Evolutionary conservation across 1,139 yeast genomes (phyloP).

Genomic region (Geotrichum australiense): DNA sequence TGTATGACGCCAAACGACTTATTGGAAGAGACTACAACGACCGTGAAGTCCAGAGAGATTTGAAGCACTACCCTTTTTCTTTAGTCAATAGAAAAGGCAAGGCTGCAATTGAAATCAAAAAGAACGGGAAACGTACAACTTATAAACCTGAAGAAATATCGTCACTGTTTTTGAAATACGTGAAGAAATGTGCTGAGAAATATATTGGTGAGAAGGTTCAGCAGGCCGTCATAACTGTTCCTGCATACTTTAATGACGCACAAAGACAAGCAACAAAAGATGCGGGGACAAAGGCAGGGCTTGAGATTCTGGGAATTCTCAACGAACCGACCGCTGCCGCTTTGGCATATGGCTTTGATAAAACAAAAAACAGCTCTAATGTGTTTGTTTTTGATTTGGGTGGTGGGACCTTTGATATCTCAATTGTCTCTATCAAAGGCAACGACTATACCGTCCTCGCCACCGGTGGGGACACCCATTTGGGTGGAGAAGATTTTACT

Average conservation of each 20-base stretch:
- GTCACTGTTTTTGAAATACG: slow-evolving; percentile 92
- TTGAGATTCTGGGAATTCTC: slow-evolving; percentile 91
- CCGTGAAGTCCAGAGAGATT: slow-evolving; percentile 87
- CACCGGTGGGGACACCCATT: slow-evolving; percentile 95
- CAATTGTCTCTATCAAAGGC: slow-evolving; percentile 78
- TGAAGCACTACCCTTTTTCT: slow-evolving; percentile 97
- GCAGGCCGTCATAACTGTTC: slow-evolving; percentile 93
- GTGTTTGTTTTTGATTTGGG: slow-evolving; percentile 91
- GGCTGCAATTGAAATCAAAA: slow-evolving; percentile 88
- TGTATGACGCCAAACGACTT: slow-evolving; percentile 96
- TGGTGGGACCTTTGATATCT: slow-evolving; percentile 95
- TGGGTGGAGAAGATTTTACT: slow-evolving; percentile 98
- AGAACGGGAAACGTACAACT: slow-evolving; percentile 78
- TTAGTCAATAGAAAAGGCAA: slow-evolving; percentile 75
- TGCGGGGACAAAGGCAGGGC: slow-evolving; percentile 97
- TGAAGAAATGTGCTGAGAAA: slow-evolving; percentile 98
- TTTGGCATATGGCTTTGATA: slow-evolving; percentile 96
- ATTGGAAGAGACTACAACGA: slow-evolving; percentile 93
- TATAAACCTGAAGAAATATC: slow-evolving; percentile 98
- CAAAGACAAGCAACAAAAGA: slow-evolving; percentile 98
- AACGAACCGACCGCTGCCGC: slow-evolving; percentile 99
- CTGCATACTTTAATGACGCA: slow-evolving; percentile 96
- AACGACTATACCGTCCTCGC: slow-evolving; percentile 95
- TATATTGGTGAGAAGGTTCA: slow-evolving; percentile 89
- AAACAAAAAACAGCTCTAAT: slow-evolving; percentile 74